phyloP scores from a whole-genome alignment of 1,284 basidiomycete species.

The Apiotrichum laibachii region DNA sequence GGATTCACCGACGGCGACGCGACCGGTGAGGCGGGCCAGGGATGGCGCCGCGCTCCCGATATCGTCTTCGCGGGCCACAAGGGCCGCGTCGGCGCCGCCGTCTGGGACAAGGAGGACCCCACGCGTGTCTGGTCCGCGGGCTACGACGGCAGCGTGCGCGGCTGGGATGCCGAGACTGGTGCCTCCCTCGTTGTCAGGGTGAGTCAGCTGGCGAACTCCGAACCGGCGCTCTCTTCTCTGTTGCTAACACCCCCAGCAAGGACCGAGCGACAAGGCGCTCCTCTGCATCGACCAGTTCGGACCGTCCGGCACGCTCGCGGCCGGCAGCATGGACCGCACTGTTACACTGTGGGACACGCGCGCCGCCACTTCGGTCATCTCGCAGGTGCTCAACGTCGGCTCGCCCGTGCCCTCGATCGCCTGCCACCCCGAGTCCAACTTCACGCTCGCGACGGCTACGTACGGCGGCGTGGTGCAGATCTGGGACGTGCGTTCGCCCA shows the following conservation, averaged over 20 bases:
- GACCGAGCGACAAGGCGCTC: constrained; percentile 52
- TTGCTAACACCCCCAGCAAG: constrained; percentile 37
- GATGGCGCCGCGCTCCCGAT: constrained; percentile 49
- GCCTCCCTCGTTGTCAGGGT: constrained; percentile 49
- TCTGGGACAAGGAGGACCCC: constrained; percentile 43
- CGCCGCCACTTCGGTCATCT: constrained; percentile 53
- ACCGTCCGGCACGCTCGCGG: constrained; percentile 50
- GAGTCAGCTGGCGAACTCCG: constrained; percentile 18
- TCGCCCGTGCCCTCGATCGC: constrained; percentile 72
- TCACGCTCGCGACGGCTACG: constrained; percentile 73
- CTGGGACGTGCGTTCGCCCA: constrained; percentile 73
- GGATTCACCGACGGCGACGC: constrained; percentile 43
- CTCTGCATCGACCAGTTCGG: constrained; percentile 53
- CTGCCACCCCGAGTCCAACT: constrained; percentile 58
- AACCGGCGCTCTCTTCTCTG: no score
- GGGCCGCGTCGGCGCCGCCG: constrained; percentile 44
- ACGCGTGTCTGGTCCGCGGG: constrained; percentile 48
- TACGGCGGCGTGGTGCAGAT: constrained; percentile 79
- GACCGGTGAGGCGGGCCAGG: constrained; percentile 31
- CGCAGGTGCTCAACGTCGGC: constrained; percentile 57
- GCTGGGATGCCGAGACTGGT: constrained; percentile 54
- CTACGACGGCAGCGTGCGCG: constrained; percentile 55
- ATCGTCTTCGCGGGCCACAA: constrained; percentile 45
- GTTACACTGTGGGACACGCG: constrained; percentile 56
- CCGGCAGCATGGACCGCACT: constrained; percentile 55